Evolutionary conservation across 352 stramenopile species (phyloP).

Genomic region (Globisporangium emineosum): DNA sequence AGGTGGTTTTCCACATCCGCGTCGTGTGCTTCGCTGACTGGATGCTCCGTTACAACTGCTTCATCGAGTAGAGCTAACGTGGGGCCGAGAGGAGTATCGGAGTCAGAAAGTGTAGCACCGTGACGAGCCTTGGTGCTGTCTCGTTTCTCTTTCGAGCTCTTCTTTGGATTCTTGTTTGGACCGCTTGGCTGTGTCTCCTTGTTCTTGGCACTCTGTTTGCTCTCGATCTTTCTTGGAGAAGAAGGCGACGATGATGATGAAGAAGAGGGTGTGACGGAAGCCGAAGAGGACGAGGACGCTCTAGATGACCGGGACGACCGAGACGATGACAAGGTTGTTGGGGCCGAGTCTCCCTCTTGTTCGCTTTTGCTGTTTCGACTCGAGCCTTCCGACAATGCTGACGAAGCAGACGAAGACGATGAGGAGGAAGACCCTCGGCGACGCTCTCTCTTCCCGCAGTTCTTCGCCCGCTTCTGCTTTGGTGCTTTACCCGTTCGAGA

Average conservation of each 20-base stretch:
- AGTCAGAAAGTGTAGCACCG: no score
- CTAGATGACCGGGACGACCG: background rate
- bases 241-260: background rate
- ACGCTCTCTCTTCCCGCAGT: background rate
- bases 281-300: background rate
- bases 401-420: background rate
- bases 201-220: background rate
- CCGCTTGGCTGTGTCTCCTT: background rate
- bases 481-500: background rate
- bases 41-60: background rate
- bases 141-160: background rate
- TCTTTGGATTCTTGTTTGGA: background rate
- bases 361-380: background rate
- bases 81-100: background rate
- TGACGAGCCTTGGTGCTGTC: no score
- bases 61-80: background rate
- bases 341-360: background rate
- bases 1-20: background rate
- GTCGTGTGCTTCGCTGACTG: background rate
- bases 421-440: background rate
- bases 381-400: background rate
- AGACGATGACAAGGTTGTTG: background rate
- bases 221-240: background rate
- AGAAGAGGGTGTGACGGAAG: background rate
- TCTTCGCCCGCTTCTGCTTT: background rate